Evolutionary conservation across 1,284 basidiomycete species (phyloP), one percentile per base, ranked within the genome.

Genomic region (Phylloporus sp.): DNA sequence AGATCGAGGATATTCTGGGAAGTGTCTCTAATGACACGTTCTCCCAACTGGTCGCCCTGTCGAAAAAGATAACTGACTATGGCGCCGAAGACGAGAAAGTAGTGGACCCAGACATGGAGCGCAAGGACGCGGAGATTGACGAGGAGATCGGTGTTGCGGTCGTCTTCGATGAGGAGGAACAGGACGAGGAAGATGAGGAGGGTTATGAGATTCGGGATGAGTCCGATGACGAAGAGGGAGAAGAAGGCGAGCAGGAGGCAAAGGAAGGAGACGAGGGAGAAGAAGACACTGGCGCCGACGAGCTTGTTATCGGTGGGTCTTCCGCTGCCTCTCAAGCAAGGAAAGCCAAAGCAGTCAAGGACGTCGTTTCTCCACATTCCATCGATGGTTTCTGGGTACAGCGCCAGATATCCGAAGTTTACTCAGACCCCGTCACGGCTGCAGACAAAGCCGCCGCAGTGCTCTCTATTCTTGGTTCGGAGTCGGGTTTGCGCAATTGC

Each of bases 351-450:
- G 82, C 81, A 51, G 89, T 94, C 77, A 89, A 90, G 72, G 92
- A 95, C 72, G 84, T 90, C 61, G 88, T 99, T 51, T 91, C 94
- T 0, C 95, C 96, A 0, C 95, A 97, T 70, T 86, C 93, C 54
- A 90, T 99, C 70, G 97, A 99, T 76, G 96, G 90, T 39, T 99
- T 98, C 86, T 99, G 96, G 96, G 93, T 99, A 0, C 98, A 99
- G 75, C 90, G 97, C 6, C 92, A 97, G 64, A 90, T 99, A 64
- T 89, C 93, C 1, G 89, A 93, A 72, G 86, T 95, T 40, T 98
- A 98, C 74, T 86, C 95, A 6, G 98, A 99, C 76, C 95, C 96
- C 2, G 92, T 97, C 70, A 97, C 96, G 37, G 93, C 96, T 2
- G 91, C 95, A 64, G 93, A 96, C 77, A 97, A 99, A 75, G 94